Base-by-base conservation (phyloP, 2,329 filamentous ascomycete genomes). In the Dactylellina cionopaga region DNA sequence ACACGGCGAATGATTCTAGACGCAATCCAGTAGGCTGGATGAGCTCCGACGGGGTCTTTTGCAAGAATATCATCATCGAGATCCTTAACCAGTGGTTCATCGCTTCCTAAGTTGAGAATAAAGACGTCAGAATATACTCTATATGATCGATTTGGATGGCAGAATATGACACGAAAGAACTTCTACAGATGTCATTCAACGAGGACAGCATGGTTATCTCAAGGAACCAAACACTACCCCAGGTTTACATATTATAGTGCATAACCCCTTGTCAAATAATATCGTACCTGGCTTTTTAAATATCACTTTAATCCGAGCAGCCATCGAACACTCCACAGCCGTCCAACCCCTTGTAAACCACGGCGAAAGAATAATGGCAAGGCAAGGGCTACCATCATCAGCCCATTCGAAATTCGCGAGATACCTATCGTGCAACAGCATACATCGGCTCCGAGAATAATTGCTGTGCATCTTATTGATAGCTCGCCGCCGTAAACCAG, bases 271-370 rank as follows among this genome's bases (percentile, higher is more conserved):
- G n/a, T n/a, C n/a, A n/a, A n/a, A 39, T 39, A 9, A 7, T 11
- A 9, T 52, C 5, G 2, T 37, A 27, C 54, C 64, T 7, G 41
- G 43, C 4, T 31, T 56, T 22, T 49, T 59, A 22, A 70, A 75
- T 41, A 74, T 41, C 2, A 75, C 63, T 25, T 62, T 76, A 9
- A 77, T 76, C 2, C 56, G 68, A 17, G 25, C 49, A 1, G 76
- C 77, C 46, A 39, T 58, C 1, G 47, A 35, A 10, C 76, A 55
- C 43, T 78, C 77, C 9, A 77, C 43, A 10, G 77, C 76, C 11
- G 77, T 77, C 76, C 76, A 78, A 6, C 77, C 76, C 13, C 77
- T 70, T 27, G 63, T 76, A 29, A 77, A 77, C 77, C 77, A 78
- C 10, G 75, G 55, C 1, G 77, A 78, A 33, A 78, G 66, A 0